Evolutionary conservation across 2,329 filamentous ascomycete genomes (phyloP).

Genomic region (Pyrenophora tritici-repentis): DNA sequence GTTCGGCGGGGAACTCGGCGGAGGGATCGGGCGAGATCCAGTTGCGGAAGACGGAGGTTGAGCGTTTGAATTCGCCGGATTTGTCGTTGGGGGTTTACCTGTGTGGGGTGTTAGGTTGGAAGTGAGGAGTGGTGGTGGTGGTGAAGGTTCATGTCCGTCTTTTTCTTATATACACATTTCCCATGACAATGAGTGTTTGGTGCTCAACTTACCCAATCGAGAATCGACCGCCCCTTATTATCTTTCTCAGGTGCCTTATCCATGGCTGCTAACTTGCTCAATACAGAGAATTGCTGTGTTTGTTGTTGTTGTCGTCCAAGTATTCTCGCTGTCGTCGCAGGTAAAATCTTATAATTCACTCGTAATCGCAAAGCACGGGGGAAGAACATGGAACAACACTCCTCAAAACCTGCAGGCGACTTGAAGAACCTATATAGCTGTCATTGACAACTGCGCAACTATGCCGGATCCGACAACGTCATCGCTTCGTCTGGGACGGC

Average conservation of each 20-base stretch:
- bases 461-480: constrained; percentile 21
- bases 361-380: constrained; percentile 20
- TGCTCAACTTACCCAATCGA: constrained; percentile 10
- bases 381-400: not conserved
- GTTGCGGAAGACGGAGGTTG: constrained; percentile 79
- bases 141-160: no score
- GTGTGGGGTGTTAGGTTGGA: not conserved
- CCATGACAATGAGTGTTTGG: no score
- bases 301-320: constrained; percentile 1
- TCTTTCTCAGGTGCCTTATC: constrained; percentile 15
- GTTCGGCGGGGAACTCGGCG: constrained; percentile 81
- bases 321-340: not conserved
- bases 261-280: constrained; percentile 16
- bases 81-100: constrained; percentile 64
- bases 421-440: constrained; percentile 25
- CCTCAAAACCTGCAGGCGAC: not conserved
- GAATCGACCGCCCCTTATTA: constrained; percentile 2
- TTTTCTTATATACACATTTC: no score
- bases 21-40: constrained; percentile 74
- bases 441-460: constrained; percentile 23
- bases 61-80: constrained; percentile 90
- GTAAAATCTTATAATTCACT: constrained; percentile 11
- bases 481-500: constrained; percentile 15
- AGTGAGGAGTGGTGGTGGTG: not conserved
- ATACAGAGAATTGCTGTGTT: constrained; percentile 19